Evolutionary conservation across 345 rosid genomes (phyloP).

Genomic region (Hypericum androsaemum): DNA sequence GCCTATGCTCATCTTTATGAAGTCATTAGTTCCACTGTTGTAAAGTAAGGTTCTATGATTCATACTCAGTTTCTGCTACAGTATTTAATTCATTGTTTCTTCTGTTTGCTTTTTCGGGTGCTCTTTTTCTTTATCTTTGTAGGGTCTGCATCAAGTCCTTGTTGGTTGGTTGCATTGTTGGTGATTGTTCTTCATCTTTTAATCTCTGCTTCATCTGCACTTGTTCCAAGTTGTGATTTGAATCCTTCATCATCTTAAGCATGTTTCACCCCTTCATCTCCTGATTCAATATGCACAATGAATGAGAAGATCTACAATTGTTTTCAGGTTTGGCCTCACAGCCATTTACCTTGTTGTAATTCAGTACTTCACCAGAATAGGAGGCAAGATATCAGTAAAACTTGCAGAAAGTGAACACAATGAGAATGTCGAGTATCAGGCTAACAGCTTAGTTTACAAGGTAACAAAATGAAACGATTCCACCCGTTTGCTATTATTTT

Average conservation of each 20-base stretch:
- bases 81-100: too few relatives aligned
- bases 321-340: slow-evolving; percentile 72
- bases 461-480: slow-evolving; percentile 23
- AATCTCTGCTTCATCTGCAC: not conserved
- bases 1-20: slow-evolving; percentile 89
- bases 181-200: not conserved
- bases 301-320: not conserved
- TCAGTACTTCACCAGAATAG: slow-evolving; percentile 63
- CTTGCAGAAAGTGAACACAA: slow-evolving; percentile 68
- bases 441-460: slow-evolving; percentile 89
- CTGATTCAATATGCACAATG: too few relatives aligned
- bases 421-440: slow-evolving; percentile 57
- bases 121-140: too few relatives aligned
- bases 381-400: slow-evolving; percentile 75
- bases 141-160: too few relatives aligned
- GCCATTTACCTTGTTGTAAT: slow-evolving; percentile 73
- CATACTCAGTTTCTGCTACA: too few relatives aligned
- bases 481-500: slow-evolving; percentile 9
- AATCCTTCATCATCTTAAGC: too few relatives aligned
- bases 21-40: slow-evolving; percentile 39
- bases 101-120: too few relatives aligned
- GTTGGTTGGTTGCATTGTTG: too few relatives aligned
- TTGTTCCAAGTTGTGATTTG: not conserved
- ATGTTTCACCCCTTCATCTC: too few relatives aligned
- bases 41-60: slow-evolving; percentile 41